These are phyloP conservation scores for Talaromyces sp. DNA, from an alignment of 2,329 filamentous ascomycete species.

Conservation along the genomic window DNA sequence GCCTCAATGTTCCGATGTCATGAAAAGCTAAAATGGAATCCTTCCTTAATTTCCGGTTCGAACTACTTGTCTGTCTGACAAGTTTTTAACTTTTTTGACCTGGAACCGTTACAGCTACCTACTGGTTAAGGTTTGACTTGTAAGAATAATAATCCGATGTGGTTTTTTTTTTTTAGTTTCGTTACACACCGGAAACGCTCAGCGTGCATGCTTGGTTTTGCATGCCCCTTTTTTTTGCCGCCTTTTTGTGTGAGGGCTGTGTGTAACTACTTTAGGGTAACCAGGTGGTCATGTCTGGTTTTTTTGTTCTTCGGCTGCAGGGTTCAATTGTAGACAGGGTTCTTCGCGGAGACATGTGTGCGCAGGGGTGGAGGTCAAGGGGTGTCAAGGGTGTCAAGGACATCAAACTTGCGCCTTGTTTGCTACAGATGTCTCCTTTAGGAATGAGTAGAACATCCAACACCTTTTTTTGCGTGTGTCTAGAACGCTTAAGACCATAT, in stretches of 20 bases:
- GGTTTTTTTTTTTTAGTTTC: background rate
- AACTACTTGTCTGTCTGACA: background rate
- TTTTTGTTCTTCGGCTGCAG: background rate
- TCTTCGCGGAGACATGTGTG: no score
- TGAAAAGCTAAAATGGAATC: background rate
- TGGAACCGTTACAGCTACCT: background rate
- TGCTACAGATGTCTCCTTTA: background rate
- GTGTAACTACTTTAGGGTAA: background rate
- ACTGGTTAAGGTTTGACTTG: background rate
- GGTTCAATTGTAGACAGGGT: background rate
- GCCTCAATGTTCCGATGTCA: background rate
- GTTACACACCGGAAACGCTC: background rate
- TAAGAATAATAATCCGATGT: background rate
- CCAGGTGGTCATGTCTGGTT: background rate
- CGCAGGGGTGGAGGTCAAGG: background rate
- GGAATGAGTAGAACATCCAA: background rate
- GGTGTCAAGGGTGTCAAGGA: no score
- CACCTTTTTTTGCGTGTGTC: background rate
- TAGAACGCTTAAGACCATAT: background rate
- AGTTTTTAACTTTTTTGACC: background rate
- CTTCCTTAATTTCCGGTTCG: background rate
- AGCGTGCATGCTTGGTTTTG: background rate
- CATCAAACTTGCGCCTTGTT: no score
- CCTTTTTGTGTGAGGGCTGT: background rate
- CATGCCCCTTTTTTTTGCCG: background rate